These are phyloP conservation scores for Psidium friedrichsthalianum DNA, from an alignment of 345 rosid species.

Conservation along the genomic window DNA sequence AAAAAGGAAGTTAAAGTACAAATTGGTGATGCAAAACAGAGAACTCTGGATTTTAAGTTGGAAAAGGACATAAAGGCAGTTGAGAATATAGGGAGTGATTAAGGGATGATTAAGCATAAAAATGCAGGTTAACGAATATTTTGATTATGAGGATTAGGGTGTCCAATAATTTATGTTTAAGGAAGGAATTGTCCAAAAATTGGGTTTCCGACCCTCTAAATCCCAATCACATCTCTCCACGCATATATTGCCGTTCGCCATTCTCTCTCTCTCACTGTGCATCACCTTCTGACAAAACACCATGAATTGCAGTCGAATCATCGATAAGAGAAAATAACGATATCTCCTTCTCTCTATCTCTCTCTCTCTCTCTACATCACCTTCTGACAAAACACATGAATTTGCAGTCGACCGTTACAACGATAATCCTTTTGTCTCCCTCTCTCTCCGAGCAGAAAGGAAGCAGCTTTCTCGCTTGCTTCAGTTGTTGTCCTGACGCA, in stretches of 20 bases:
- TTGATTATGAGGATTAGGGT: not conserved
- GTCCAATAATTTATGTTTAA: not conserved
- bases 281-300: not conserved
- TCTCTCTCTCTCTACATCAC: not conserved
- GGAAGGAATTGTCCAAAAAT: not conserved
- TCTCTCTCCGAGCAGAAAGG: not conserved
- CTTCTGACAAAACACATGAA: not conserved
- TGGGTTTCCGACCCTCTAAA: not conserved
- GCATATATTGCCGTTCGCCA: not conserved
- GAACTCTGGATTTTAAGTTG: not conserved
- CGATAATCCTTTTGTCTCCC: too few species aligned
- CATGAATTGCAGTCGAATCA: not conserved
- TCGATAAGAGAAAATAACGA: not conserved
- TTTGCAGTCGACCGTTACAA: not conserved
- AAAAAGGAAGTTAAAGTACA: too few species aligned
- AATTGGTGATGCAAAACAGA: too few species aligned
- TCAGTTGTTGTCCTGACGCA: not conserved
- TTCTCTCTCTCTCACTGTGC: not conserved
- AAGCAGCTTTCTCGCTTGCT: not conserved
- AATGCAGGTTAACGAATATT: too few species aligned
- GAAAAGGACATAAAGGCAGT: not conserved
- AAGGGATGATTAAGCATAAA: not conserved
- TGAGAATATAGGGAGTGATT: not conserved
- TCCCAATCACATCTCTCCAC: not conserved
- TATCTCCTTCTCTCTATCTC: not conserved